Evolutionary conservation across 495 filamentous ascomycete genomes (phyloP).

Genomic region (Copromyces sp.): DNA sequence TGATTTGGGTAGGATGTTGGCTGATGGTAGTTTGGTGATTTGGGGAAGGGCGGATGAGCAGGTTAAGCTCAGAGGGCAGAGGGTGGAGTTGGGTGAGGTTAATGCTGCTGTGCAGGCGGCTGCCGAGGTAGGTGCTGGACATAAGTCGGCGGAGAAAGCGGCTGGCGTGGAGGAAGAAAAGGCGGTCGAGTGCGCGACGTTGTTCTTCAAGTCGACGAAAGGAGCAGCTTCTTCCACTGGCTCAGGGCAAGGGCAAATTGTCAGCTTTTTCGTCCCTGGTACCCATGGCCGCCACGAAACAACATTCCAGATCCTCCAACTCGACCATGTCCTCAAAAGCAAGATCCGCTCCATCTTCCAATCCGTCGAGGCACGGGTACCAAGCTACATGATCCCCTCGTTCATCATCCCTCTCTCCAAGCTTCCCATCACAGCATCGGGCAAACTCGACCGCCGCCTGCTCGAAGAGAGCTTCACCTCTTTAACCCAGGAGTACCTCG

Average conservation of each 20-base stretch:
- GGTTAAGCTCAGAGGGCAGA: constrained; percentile 72
- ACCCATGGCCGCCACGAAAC: background rate
- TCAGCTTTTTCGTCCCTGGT: constrained; percentile 48
- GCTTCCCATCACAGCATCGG: constrained; percentile 53
- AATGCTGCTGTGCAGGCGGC: constrained; percentile 39
- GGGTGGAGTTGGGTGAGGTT: constrained; percentile 72
- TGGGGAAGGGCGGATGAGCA: constrained; percentile 68
- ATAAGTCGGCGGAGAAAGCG: background rate
- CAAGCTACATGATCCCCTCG: constrained; percentile 60
- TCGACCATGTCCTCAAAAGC: constrained; percentile 8
- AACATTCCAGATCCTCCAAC: constrained; percentile 16
- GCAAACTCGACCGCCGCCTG: constrained; percentile 45
- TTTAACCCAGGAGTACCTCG: constrained; percentile 11
- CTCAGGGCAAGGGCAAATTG: constrained; percentile 32
- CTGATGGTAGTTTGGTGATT: constrained; percentile 60
- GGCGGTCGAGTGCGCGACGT: constrained; percentile 30
- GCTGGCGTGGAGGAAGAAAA: constrained; percentile 36
- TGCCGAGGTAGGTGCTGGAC: background rate
- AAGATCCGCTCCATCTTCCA: constrained; percentile 31
- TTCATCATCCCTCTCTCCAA: constrained; percentile 53
- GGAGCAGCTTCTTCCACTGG: constrained; percentile 7
- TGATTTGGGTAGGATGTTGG: constrained; percentile 60
- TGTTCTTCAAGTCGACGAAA: constrained; percentile 28
- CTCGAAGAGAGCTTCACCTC: constrained; percentile 11
- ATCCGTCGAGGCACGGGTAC: constrained; percentile 33